Evolutionary conservation across 2,329 filamentous ascomycete species (phyloP).

Genomic region (Diaporthe vaccinii): DNA sequence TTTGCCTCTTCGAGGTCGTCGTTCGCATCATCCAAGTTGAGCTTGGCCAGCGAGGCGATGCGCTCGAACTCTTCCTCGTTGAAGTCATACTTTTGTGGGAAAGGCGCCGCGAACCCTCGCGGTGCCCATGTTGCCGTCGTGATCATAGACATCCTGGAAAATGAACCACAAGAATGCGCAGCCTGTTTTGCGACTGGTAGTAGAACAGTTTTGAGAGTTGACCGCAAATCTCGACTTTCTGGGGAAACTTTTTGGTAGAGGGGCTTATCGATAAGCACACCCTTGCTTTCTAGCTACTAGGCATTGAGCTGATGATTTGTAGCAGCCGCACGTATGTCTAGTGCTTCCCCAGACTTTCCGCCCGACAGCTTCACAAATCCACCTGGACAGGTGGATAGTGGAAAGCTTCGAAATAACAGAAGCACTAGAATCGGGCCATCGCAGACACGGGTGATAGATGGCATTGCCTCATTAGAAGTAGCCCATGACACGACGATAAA

Average conservation of each 20-base stretch:
- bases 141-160: slow-evolving; percentile 77
- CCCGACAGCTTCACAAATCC: not conserved
- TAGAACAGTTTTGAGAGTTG: slow-evolving; percentile 13
- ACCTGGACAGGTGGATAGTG: slow-evolving; percentile 1
- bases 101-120: slow-evolving; percentile 81
- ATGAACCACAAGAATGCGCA: not conserved
- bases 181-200: slow-evolving; percentile 12
- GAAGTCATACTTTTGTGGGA: slow-evolving; percentile 81
- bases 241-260: slow-evolving; percentile 35
- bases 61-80: slow-evolving; percentile 81
- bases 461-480: not conserved
- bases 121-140: slow-evolving; percentile 83
- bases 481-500: not conserved
- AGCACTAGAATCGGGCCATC: not conserved
- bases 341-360: not conserved
- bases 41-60: slow-evolving; percentile 80
- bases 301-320: slow-evolving; percentile 12
- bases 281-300: not conserved
- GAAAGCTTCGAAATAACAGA: not conserved
- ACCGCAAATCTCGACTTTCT: slow-evolving; percentile 21
- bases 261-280: slow-evolving; percentile 33
- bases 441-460: not conserved
- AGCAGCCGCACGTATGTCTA: not conserved
- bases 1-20: slow-evolving; percentile 84
- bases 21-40: slow-evolving; percentile 92